Conservation (phyloP, 331 rosid genomes). For the Acacia pycnantha region DNA sequence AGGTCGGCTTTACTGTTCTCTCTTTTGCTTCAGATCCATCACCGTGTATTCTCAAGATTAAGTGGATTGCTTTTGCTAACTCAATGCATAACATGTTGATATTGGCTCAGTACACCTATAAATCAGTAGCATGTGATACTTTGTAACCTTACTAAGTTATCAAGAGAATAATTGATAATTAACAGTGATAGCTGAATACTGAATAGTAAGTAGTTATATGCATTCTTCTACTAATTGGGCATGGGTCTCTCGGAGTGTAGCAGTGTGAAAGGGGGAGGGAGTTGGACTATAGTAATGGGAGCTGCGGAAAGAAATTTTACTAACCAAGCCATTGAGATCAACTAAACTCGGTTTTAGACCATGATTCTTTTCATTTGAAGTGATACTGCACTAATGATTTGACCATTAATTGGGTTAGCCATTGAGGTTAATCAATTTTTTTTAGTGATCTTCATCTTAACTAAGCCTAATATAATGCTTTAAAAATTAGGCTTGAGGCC, state of each 20-base stretch:
- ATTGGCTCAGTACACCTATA: neutral
- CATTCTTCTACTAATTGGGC: constrained; percentile 6
- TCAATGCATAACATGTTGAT: neutral
- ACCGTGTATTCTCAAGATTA: neutral
- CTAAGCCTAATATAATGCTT: neutral
- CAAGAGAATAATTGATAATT: neutral
- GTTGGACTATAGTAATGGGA: constrained; percentile 9
- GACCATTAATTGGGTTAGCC: neutral
- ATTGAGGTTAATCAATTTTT: neutral
- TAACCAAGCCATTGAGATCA: neutral
- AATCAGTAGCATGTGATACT: neutral
- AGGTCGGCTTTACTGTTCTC: constrained; percentile 44
- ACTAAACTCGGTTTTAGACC: neutral
- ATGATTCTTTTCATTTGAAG: neutral
- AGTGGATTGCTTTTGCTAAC: neutral
- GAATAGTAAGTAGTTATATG: neutral
- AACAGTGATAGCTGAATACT: neutral
- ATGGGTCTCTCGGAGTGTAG: neutral
- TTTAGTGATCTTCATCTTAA: neutral
- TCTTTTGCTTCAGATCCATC: constrained; percentile 1
- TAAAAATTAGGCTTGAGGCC: constrained; percentile 8
- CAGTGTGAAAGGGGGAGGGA: neutral
- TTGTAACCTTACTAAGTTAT: neutral
- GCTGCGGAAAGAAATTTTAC: constrained; percentile 14
- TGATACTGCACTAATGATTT: neutral